Evolutionary conservation across 140 eudicot genomes (phyloP), one percentile per base, ranked within the genome.

Genomic region (Bidens hawaiensis): DNA sequence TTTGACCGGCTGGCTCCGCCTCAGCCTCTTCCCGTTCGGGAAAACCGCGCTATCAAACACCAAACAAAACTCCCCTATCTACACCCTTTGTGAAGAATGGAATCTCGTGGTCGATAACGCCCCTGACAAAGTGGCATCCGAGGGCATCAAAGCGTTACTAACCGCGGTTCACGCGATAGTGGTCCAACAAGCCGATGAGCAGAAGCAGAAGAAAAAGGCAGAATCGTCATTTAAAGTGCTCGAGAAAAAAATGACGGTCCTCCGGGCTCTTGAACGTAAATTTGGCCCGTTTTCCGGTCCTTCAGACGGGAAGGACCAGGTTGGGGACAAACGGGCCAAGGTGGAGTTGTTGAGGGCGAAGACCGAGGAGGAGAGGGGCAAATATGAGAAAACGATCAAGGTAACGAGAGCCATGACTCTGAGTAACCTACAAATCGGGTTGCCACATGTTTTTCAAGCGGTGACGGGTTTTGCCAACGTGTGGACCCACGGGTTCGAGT

Each of bases 1-100:
- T 4, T 82, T 93, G 43, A 78, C 99, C 0, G 95, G 99, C 17
- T 93, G 99, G 99, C 97, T 93, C 76, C 87, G 99, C 13, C 87
- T 93, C 10, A 93, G 96, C 76, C 84, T 93, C 69, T 93, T 93
- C 77, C 95, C 85, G 57, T 76, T 88, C 14, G 55, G 69, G 60
- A 85, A 80, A 73, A 80, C 73, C 65, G 75, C 94, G 1, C 38
- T 77, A 4, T 58, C 73, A 28, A 83, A 74, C 54, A 72, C 93
- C n/a, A 69, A 57, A 47, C 94, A 81, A 55, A 95, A 88, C 58
- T 88, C 95, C 3, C 82, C 88, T 2, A 28, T 28, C 33, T 28
- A 28, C 33, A 28, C 33, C 33, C 33, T 28, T 28, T 28, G 33
- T 28, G 33, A 28, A 28, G 33, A 28, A 28, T 28, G 33, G 33